These are phyloP conservation scores for Flaveria bidentis DNA, from an alignment of 129 eudicot genomes.

Conservation along the genomic window DNA sequence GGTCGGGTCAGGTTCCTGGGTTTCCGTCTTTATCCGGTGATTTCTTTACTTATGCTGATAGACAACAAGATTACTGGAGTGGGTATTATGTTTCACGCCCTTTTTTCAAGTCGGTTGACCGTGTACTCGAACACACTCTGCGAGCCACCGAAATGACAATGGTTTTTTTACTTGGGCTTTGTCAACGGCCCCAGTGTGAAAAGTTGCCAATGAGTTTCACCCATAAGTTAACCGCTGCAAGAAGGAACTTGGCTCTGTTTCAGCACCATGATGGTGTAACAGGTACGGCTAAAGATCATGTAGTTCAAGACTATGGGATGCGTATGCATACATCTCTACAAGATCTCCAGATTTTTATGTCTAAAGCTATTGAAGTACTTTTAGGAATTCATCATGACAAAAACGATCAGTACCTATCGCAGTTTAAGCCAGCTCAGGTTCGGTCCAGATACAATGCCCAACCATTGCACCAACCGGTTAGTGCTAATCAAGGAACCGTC, in stretches of 20 bases:
- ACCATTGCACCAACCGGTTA: slow-evolving; percentile 64
- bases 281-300: slow-evolving; percentile 97
- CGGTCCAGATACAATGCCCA: slow-evolving; percentile 87
- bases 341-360: slow-evolving; percentile 89
- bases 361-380: slow-evolving; percentile 86
- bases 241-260: slow-evolving; percentile 94
- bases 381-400: slow-evolving; percentile 77
- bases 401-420: slow-evolving; percentile 71
- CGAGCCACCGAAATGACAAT: slow-evolving; percentile 91
- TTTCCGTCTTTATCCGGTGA: slow-evolving; percentile 96
- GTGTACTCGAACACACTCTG: slow-evolving; percentile 92
- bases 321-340: slow-evolving; percentile 92
- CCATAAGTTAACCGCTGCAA: slow-evolving; percentile 82
- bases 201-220: slow-evolving; percentile 79
- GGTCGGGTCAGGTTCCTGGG: slow-evolving; percentile 84
- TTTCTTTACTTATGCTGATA: slow-evolving; percentile 93
- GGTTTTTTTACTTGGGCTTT: slow-evolving; percentile 75
- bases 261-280: slow-evolving; percentile 99
- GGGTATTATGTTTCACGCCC: slow-evolving; percentile 98
- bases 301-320: slow-evolving; percentile 88
- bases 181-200: slow-evolving; percentile 90
- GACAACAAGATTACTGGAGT: slow-evolving; percentile 97
- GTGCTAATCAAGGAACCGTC: slow-evolving; percentile 72
- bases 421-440: slow-evolving; percentile 75
- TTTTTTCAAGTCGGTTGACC: slow-evolving; percentile 96